Evolutionary conservation across 129 eudicot genomes (phyloP).

Genomic region (Escallonia rubra): DNA sequence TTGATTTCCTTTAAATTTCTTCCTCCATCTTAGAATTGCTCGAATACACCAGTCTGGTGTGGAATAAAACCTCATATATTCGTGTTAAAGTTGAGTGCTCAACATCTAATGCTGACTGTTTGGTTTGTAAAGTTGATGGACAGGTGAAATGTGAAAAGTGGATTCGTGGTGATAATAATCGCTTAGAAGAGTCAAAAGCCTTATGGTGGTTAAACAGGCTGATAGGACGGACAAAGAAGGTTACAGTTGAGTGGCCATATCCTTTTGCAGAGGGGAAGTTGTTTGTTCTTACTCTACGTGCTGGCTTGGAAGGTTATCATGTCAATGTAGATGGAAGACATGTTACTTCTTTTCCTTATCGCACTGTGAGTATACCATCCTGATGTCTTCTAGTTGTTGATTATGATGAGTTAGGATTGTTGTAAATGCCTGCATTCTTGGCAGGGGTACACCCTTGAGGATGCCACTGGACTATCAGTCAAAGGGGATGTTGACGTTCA

Average conservation of each 20-base stretch:
- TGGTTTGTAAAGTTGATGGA: slow-evolving; percentile 61
- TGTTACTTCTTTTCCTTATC: slow-evolving; percentile 77
- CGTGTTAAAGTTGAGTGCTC: no score
- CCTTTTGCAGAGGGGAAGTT: slow-evolving; percentile 80
- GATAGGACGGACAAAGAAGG: slow-evolving; percentile 73
- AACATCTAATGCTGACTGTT: not conserved
- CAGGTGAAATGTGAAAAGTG: slow-evolving; percentile 81
- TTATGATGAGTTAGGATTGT: no score
- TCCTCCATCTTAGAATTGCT: no score
- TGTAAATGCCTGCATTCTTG: not conserved
- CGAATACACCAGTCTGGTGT: no score
- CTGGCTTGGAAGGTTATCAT: slow-evolving; percentile 91
- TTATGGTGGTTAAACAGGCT: slow-evolving; percentile 87
- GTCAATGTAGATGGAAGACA: slow-evolving; percentile 85
- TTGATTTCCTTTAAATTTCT: no score
- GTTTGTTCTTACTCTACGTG: slow-evolving; percentile 72
- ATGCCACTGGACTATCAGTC: slow-evolving; percentile 74
- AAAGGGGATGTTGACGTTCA: slow-evolving; percentile 70
- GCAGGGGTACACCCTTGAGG: slow-evolving; percentile 87
- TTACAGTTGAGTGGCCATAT: slow-evolving; percentile 78
- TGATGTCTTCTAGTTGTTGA: no score
- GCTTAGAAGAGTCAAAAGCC: slow-evolving; percentile 59
- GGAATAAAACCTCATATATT: no score
- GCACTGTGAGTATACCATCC: slow-evolving; percentile 50
- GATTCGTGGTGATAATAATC: slow-evolving; percentile 74